Conservation (phyloP, 1,139 yeast genomes). For the Debaryomyces coudertii region DNA sequence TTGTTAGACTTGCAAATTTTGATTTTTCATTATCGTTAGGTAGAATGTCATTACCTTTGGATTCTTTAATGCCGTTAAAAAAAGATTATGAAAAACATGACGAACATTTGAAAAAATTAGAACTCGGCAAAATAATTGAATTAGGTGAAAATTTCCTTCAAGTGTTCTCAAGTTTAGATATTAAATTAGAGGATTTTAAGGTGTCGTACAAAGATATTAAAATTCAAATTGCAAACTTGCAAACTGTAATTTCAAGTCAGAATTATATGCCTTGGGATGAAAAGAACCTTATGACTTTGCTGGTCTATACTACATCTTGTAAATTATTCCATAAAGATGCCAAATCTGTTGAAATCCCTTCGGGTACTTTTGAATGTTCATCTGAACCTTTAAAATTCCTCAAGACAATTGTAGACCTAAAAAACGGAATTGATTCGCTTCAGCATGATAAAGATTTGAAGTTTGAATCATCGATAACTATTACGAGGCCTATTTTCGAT, state of each 20-base stretch:
- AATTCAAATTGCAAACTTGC: slow-evolving; percentile 13
- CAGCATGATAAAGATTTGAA: slow-evolving; percentile 14
- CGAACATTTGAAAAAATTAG: background rate
- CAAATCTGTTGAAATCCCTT: slow-evolving; percentile 40
- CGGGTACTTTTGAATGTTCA: slow-evolving; percentile 7
- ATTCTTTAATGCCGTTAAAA: slow-evolving; percentile 15
- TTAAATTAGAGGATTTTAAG: slow-evolving; percentile 37
- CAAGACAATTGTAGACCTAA: background rate
- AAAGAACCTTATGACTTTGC: background rate
- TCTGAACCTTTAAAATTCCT: slow-evolving; percentile 5
- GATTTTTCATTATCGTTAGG: slow-evolving; percentile 27
- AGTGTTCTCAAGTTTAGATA: slow-evolving; percentile 19
- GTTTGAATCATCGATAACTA: slow-evolving; percentile 22
- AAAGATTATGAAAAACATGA: background rate
- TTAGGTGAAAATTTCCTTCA: background rate
- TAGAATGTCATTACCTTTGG: slow-evolving; percentile 30
- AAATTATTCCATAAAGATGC: slow-evolving; percentile 34
- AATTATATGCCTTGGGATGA: background rate
- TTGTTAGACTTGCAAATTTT: slow-evolving; percentile 22
- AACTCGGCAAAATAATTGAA: background rate
- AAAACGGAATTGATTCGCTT: background rate
- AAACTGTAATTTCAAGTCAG: slow-evolving; percentile 13
- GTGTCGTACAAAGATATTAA: slow-evolving; percentile 19
- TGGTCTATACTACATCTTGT: slow-evolving; percentile 26
- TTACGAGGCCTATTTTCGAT: slow-evolving; percentile 40